Evolutionary conservation across 495 filamentous ascomycete genomes (phyloP).

Genomic region (Lasiosphaeris hirsuta): DNA sequence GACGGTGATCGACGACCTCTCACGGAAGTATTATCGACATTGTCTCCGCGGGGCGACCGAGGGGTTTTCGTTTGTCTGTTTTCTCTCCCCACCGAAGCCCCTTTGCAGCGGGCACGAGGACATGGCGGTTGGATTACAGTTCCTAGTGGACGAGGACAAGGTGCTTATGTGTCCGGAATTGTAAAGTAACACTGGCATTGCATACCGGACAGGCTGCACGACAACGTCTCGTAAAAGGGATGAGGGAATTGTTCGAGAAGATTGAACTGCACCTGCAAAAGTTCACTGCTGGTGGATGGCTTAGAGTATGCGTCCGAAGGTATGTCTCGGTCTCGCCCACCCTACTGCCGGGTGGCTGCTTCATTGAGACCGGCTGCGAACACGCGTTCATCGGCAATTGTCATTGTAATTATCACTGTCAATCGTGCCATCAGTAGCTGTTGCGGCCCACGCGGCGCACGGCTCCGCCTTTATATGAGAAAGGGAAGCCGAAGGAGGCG

Average conservation of each 20-base stretch:
- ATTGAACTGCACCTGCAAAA: neutral
- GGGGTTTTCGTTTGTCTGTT: neutral
- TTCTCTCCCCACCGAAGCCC: neutral
- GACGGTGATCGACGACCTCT: neutral
- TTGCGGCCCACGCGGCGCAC: too few species aligned
- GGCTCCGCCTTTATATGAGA: too few species aligned
- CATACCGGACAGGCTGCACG: neutral
- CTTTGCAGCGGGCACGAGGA: too few species aligned
- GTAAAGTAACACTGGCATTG: neutral
- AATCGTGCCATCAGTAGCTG: too few species aligned
- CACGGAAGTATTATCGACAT: neutral
- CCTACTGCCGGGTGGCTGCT: too few species aligned
- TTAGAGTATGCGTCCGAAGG: neutral
- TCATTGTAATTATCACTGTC: too few species aligned
- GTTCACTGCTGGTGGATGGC: neutral
- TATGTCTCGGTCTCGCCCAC: neutral
- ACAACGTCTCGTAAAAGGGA: neutral
- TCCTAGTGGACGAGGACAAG: neutral
- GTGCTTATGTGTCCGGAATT: neutral
- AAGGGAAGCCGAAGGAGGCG: too few species aligned
- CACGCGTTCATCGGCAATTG: too few species aligned
- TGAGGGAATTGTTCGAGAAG: slow-evolving; percentile 13
- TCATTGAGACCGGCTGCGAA: too few species aligned
- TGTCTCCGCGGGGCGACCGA: slow-evolving; percentile 5
- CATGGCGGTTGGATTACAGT: neutral